These are phyloP conservation scores for Aspergillus viridinutans DNA, from an alignment of 2,329 filamentous ascomycete genomes.

Conservation along the genomic window DNA sequence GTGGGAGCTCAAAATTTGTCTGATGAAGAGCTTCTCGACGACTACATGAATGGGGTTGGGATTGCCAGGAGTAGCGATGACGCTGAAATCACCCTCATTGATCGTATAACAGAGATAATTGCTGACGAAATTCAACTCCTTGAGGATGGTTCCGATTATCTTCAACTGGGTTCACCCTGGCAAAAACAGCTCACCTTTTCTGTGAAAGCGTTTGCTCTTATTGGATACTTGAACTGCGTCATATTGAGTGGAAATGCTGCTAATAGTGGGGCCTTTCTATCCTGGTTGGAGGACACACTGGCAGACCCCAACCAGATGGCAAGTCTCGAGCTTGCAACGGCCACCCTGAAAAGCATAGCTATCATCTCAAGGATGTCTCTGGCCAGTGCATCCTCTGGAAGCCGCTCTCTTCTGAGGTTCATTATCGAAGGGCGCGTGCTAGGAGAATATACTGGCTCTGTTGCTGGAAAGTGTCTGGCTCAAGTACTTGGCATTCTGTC, in stretches of 20 bases:
- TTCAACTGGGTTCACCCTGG: slow-evolving; percentile 76
- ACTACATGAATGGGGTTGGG: slow-evolving; percentile 60
- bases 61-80: slow-evolving; percentile 40
- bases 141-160: slow-evolving; percentile 85
- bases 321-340: slow-evolving; percentile 69
- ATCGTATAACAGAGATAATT: slow-evolving; percentile 65
- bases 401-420: slow-evolving; percentile 75
- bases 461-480: slow-evolving; percentile 81
- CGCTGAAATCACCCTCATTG: slow-evolving; percentile 43
- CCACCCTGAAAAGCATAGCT: slow-evolving; percentile 76
- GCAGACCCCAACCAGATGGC: slow-evolving; percentile 77
- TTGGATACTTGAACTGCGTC: slow-evolving; percentile 80
- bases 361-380: slow-evolving; percentile 73
- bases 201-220: slow-evolving; percentile 76
- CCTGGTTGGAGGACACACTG: slow-evolving; percentile 81
- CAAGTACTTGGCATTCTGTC: slow-evolving; percentile 77
- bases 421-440: slow-evolving; percentile 75
- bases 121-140: slow-evolving; percentile 79
- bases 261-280: slow-evolving; percentile 71
- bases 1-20: slow-evolving; percentile 58
- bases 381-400: slow-evolving; percentile 68
- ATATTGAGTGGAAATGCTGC: slow-evolving; percentile 76
- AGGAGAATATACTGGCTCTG: slow-evolving; percentile 62
- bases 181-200: slow-evolving; percentile 83
- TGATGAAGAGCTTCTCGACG: slow-evolving; percentile 65